These are phyloP conservation scores for Crepidotus sp. DNA, from an alignment of 1,284 basidiomycete species.

Conservation along the genomic window DNA sequence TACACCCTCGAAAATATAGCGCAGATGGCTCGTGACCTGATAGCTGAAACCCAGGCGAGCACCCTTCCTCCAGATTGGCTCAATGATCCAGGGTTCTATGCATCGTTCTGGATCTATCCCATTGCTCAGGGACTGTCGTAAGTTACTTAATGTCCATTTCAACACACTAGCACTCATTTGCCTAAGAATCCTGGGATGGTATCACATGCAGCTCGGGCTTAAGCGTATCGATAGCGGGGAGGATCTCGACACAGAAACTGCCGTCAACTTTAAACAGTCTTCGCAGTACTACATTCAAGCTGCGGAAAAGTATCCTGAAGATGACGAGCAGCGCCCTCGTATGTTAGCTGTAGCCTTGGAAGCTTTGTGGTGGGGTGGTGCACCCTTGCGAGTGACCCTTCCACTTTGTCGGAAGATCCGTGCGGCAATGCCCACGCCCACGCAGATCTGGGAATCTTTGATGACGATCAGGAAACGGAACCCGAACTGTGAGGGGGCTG, in stretches of 20 bases:
- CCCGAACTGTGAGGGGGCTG: background rate
- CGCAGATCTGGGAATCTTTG: constrained; percentile 6
- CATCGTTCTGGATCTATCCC: constrained; percentile 14
- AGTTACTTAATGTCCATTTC: background rate
- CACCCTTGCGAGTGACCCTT: constrained; percentile 3
- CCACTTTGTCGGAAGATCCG: constrained; percentile 10
- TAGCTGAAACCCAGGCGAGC: constrained; percentile 10
- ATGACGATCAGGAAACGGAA: constrained; percentile 1
- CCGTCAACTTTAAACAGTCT: constrained; percentile 1
- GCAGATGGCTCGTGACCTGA: constrained; percentile 11
- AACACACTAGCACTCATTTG: background rate
- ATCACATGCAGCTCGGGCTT: constrained; percentile 12
- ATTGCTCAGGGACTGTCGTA: constrained; percentile 12
- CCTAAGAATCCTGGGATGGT: constrained; percentile 10
- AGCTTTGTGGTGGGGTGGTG: constrained; percentile 5
- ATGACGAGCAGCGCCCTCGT: constrained; percentile 7
- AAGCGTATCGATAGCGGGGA: background rate
- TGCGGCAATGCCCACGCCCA: background rate
- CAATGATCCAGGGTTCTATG: constrained; percentile 5
- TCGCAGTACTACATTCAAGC: constrained; percentile 9
- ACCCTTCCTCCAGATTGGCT: background rate
- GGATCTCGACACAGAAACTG: background rate
- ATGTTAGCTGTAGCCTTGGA: constrained; percentile 12
- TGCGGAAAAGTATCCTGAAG: constrained; percentile 10
- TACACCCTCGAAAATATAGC: constrained; percentile 9